phyloP scores from a whole-genome alignment of 1,284 basidiomycete species.

The Cutaneotrichosporon cavernicola region DNA sequence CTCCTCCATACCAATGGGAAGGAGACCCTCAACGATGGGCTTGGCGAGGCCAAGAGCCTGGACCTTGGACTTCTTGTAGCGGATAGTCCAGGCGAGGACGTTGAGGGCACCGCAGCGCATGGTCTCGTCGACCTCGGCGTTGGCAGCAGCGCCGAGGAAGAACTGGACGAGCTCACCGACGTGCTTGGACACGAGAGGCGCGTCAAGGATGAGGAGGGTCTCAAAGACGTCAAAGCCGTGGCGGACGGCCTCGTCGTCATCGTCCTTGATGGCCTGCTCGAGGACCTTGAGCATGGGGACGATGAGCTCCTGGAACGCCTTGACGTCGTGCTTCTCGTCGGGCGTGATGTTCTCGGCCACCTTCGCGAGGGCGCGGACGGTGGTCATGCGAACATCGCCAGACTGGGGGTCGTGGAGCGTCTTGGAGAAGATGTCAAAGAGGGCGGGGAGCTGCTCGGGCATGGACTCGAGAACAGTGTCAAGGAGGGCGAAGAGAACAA shows the following conservation, averaged over 20 bases:
- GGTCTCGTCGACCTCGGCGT: constrained; percentile 73
- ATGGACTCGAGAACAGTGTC: constrained; percentile 90
- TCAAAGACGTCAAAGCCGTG: constrained; percentile 95
- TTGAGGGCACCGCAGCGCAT: constrained; percentile 90
- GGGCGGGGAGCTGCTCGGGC: constrained; percentile 69
- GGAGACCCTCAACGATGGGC: constrained; percentile 83
- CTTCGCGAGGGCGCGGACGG: constrained; percentile 83
- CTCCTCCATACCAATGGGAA: constrained; percentile 90
- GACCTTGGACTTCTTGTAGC: constrained; percentile 97
- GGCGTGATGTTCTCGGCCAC: constrained; percentile 90
- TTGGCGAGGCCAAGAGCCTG: constrained; percentile 82
- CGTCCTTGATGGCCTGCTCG: constrained; percentile 77
- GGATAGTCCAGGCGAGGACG: constrained; percentile 92
- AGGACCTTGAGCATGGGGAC: constrained; percentile 89
- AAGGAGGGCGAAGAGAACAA: constrained; percentile 86
- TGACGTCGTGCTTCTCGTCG: constrained; percentile 84
- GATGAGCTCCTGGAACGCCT: constrained; percentile 84
- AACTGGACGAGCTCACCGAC: constrained; percentile 86
- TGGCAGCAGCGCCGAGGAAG: constrained; percentile 80
- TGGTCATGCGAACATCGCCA: constrained; percentile 86
- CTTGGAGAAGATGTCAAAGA: constrained; percentile 79
- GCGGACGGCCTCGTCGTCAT: constrained; percentile 78
- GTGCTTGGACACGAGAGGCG: constrained; percentile 84
- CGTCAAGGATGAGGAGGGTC: constrained; percentile 91
- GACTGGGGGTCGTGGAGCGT: constrained; percentile 86